phyloP scores from a whole-genome alignment of 1,284 basidiomycete genomes.

The Chalciporus sp. region DNA sequence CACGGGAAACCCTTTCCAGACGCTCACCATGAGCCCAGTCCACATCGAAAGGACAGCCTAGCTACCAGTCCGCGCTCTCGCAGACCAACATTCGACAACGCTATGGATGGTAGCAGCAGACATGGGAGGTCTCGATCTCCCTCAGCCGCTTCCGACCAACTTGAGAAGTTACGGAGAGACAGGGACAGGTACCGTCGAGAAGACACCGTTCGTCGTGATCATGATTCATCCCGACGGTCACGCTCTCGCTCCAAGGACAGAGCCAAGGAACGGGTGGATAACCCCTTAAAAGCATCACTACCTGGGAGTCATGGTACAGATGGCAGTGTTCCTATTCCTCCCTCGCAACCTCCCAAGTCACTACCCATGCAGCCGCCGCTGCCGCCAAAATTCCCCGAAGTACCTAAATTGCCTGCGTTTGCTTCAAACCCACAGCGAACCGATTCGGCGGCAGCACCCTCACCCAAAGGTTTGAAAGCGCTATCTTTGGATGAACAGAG shows the following conservation, averaged over 20 bases:
- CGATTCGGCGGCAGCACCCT: neutral
- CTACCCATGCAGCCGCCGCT: constrained; percentile 22
- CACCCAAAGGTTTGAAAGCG: constrained; percentile 12
- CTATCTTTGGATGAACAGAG: constrained; percentile 35
- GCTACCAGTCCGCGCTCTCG: constrained; percentile 14
- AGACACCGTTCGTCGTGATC: constrained; percentile 9
- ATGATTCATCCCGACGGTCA: constrained; percentile 11
- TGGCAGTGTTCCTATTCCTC: neutral
- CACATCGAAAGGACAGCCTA: constrained; percentile 22
- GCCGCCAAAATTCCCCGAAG: constrained; percentile 10
- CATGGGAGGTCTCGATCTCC: constrained; percentile 25
- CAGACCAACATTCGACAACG: constrained; percentile 17
- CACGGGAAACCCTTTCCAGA: constrained; percentile 6
- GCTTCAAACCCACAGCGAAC: constrained; percentile 10
- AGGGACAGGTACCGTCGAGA: neutral
- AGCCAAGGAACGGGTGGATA: constrained; percentile 1
- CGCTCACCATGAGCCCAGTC: constrained; percentile 11
- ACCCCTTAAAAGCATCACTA: constrained; percentile 6
- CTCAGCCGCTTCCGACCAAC: constrained; percentile 29
- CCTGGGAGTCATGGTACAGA: neutral
- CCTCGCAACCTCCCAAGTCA: constrained; percentile 22
- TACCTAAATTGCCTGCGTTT: constrained; percentile 26
- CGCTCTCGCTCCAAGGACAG: constrained; percentile 20
- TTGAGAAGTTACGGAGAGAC: constrained; percentile 25
- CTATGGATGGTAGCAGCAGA: constrained; percentile 13